A percentile compares a stretch with the other conserved stretches of the same genome.
phyloP scores from a whole-genome alignment of 2,329 filamentous ascomycete genomes.

The Penicillium sclerotigenum region DNA sequence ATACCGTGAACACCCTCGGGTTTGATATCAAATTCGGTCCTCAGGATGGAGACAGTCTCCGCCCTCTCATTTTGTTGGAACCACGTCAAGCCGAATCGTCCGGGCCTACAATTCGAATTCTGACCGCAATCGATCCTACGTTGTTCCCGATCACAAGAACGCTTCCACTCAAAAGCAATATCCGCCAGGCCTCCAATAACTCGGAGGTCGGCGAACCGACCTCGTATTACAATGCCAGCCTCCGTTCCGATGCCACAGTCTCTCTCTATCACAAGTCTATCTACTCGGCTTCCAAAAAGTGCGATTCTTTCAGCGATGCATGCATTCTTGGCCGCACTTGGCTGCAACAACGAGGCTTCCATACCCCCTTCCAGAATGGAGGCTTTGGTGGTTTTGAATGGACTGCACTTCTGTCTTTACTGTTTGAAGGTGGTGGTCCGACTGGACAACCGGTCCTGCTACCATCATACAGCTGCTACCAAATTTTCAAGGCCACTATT shows the following conservation, averaged over 20 bases:
- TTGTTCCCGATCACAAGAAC: conserved; percentile 72
- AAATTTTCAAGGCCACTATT: conserved; percentile 91
- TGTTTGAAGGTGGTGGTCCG: conserved; percentile 73
- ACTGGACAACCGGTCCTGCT: conserved; percentile 71
- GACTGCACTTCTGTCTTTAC: conserved; percentile 72
- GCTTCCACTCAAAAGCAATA: conserved; percentile 64
- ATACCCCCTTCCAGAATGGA: conserved; percentile 64
- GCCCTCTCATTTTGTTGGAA: conserved; percentile 62
- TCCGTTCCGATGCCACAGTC: conserved; percentile 74
- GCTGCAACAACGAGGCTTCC: conserved; percentile 83
- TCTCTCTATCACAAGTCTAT: conserved; percentile 73
- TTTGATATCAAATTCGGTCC: conserved; percentile 62
- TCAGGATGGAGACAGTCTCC: conserved; percentile 70
- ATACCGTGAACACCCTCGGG: conserved; percentile 49
- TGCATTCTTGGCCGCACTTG: conserved; percentile 83
- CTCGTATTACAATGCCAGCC: conserved; percentile 82
- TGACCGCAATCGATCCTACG: conserved; percentile 67
- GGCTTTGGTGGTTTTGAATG: conserved; percentile 95
- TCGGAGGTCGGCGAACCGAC: conserved; percentile 55
- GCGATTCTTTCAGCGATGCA: conserved; percentile 73
- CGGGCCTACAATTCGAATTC: conserved; percentile 56
- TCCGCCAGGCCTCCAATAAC: conserved; percentile 54
- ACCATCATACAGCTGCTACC: conserved; percentile 79
- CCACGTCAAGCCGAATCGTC: conserved; percentile 36
- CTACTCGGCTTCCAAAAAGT: conserved; percentile 65